Base-by-base conservation (phyloP, 352 stramenopile genomes). In the Elongisporangium prolatum region DNA sequence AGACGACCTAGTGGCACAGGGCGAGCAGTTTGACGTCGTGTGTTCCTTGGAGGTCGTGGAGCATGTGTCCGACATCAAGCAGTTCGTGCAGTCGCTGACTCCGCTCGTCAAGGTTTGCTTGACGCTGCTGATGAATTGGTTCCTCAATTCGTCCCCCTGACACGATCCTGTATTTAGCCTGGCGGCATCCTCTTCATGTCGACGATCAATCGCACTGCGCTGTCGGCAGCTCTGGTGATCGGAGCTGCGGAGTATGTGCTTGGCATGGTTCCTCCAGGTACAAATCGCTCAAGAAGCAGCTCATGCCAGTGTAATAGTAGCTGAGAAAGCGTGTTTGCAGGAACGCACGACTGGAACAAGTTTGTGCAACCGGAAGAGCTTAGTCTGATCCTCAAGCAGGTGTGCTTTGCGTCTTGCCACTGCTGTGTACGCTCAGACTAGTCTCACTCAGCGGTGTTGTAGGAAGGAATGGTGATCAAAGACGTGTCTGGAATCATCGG, bases 31-130 rank as follows among this genome's bases (percentile, higher is more conserved):
- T 28, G 82, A 95, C 54, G 66, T 95, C n/a, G 84, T 95, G 28
- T 95, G 84, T 54, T 91, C 86, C 50, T 68, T 95, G 2, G 86
- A 95, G 70, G 86, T 95, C 21, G 80, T 95, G 53, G 86, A 95
- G 58, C 86, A 95, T 52, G 86, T 95, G 50, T 74, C 80, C 2
- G 75, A 93, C 50, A 73, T 89, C 24, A 54, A 70, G 7, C 67
- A 71, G 17, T 95, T 93, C 63, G 68, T 95, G 38, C 74, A 81
- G 57, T 81, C 80, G 47, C 77, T 93, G 44, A 89, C 83, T 22
- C 72, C 77, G n/a, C 67, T 93, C 4, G 80, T 95, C 37, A 92
- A 95, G 74, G 82, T 92, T 21, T 13, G 11, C 17, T 11, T 16
- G 22, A 47, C 16, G 14, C 13, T 3, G 21, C 40, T 20, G n/a